Base-by-base conservation (phyloP, 768 basidiomycete species). In the Mycena haematopus region DNA sequence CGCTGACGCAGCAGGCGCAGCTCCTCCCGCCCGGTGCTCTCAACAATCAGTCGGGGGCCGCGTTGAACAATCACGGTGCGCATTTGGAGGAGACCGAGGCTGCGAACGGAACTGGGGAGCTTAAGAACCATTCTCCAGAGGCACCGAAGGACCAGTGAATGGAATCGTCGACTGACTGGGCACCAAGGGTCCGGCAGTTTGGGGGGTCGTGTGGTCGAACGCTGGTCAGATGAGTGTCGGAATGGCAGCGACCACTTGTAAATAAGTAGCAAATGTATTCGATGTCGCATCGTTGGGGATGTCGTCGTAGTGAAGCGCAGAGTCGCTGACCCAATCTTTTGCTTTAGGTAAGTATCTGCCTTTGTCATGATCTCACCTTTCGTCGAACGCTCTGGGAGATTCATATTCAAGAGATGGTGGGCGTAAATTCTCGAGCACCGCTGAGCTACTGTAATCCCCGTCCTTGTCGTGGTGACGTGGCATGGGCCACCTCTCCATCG, bases 1-100 rank as follows among this genome's bases (percentile, higher is more conserved):
- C 89, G 2, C 82, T 93, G 55, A 83, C 50, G 22, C 66, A 80
- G 60, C 81, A 83, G 62, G 75, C 77, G 11, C 80, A 80, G 52
- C 57, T 81, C 44, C 59, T 84, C 22, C 62, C 63, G 25, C 54
- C 58, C 19, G 54, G 58, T 42, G 54, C 63, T 13, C 25, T 65
- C 54, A 59, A 36, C 36, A 19, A 4, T 42, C 40, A 42, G 40
- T 17, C 40, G 2, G 36, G 36, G 36, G 40, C 19, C 14, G 17
- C 40, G 40, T 42, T 42, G 40, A 45, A 52, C 58, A 65, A 60
- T 52, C 63, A 65, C 46, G 51, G 47, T 52, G 51, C 63, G 50
- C 58, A 60, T 47, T 46, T 60, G 55, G 58, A 65, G 45, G 63
- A 60, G 58, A 38, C 54, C 7, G 58, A 49, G 49, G 55, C 44